Conservation (phyloP, 2,329 filamentous ascomycete genomes). For the Claviceps sp. region DNA sequence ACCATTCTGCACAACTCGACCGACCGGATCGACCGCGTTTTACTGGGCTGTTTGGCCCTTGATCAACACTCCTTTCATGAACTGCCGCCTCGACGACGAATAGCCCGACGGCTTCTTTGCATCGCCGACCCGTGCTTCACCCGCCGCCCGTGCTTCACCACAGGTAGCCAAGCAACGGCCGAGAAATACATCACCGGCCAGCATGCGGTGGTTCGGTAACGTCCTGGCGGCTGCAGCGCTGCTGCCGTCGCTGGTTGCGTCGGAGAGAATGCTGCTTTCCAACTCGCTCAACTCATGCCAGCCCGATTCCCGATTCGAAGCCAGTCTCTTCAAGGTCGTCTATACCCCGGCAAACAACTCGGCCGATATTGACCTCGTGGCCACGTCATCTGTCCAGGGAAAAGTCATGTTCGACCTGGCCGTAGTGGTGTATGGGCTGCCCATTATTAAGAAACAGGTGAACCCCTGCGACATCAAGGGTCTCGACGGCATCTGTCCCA, state of each 20-base stretch:
- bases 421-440: conserved; percentile 38
- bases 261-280: conserved; percentile 18
- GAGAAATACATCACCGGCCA: background rate
- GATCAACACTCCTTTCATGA: no score
- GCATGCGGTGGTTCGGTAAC: conserved; percentile 2
- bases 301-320: conserved; percentile 65
- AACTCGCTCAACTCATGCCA: conserved; percentile 70
- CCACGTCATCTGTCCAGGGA: conserved; percentile 62
- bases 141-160: background rate
- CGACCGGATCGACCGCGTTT: background rate
- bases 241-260: conserved; percentile 3
- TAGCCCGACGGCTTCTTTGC: no score
- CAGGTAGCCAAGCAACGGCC: background rate
- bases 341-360: conserved; percentile 59
- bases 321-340: conserved; percentile 68
- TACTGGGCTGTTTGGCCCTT: background rate
- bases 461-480: conserved; percentile 55
- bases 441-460: conserved; percentile 47
- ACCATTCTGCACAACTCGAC: background rate
- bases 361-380: conserved; percentile 57
- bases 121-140: no score
- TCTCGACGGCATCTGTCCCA: conserved; percentile 70
- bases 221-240: conserved; percentile 2
- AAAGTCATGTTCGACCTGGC: conserved; percentile 47
- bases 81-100: no score